Conservation (phyloP, 192 early-diverging fungal genomes). For the Gryganskiella cystojenkinii region DNA sequence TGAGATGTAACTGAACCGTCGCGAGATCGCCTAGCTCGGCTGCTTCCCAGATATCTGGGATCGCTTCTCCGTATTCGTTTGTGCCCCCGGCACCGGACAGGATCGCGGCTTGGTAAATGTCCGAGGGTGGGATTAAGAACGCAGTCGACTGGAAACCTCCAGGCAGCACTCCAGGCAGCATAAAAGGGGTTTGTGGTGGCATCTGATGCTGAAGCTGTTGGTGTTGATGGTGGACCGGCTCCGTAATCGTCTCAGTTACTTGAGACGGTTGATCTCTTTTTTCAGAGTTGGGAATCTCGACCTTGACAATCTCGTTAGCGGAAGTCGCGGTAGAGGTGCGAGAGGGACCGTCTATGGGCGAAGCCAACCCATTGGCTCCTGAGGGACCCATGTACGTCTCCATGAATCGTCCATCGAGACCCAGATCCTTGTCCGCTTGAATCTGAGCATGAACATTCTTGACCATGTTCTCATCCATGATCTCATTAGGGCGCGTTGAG, state of each 20-base stretch:
- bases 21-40: constrained; percentile 19
- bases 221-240: constrained; percentile 11
- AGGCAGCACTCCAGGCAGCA: constrained; percentile 8
- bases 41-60: constrained; percentile 27
- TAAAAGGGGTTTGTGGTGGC: background rate
- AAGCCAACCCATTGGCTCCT: background rate
- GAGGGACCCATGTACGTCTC: background rate
- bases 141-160: background rate
- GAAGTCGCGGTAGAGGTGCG: background rate
- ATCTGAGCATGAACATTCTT: background rate
- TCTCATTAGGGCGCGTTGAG: constrained; percentile 27
- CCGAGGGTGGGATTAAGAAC: constrained; percentile 10
- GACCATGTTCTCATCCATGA: constrained; percentile 18
- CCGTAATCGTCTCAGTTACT: constrained; percentile 9
- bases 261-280: constrained; percentile 27
- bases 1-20: constrained; percentile 12
- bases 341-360: background rate
- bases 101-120: constrained; percentile 7
- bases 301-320: constrained; percentile 9
- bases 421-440: background rate
- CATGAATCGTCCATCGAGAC: background rate
- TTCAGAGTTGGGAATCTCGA: constrained; percentile 36
- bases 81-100: background rate
- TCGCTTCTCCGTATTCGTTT: constrained; percentile 10
- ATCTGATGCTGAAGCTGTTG: background rate